Evolutionary conservation across 2,329 filamentous ascomycete genomes (phyloP), one percentile per base, ranked within the genome.

Genomic region (Neonectria magnoliae): DNA sequence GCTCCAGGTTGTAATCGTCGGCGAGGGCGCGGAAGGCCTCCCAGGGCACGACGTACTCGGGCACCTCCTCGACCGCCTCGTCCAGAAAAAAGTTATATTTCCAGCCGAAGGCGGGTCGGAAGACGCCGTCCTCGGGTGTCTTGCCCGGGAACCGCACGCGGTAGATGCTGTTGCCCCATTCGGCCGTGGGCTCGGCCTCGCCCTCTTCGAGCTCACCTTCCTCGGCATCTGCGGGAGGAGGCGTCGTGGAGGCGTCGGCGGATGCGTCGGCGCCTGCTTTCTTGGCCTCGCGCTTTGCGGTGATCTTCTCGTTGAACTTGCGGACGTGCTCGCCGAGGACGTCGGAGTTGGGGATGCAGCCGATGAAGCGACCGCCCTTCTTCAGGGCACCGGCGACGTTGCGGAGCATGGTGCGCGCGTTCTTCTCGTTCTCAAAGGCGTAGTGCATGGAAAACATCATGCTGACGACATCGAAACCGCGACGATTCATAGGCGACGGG

Each of bases 371-470:
- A 1, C 96, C 96, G 25, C 96, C 96, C 77, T 98, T 98, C 79
- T 95, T 97, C 74, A 99, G 80, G 2, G 92, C 88, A 1, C 94
- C 92, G 0, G 96, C 91, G 3, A 99, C 95, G 75, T 99, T 99
- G 74, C 90, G 88, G 60, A 99, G 85, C 96, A 99, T 98, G 67
- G 89, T 92, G 48, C 93, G 89, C 2, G 95, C 93, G 79, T 97
- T 97, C 52, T 89, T 88, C 78, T 99, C 95, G 57, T 85, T 93
- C 82, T 98, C 96, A 72, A 98, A 99, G 6, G 96, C 94, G 78
- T 99, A 99, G 81, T 99, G 96, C 90, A 99, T 96, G 75, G 94
- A 97, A 79, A 99, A 99, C 96, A 99, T 99, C 88, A 97, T 97
- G 76, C 91, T 94, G 68, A 99, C 95, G 45, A 98, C 92, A 77